Base-by-base conservation (phyloP, 805 yeast genomes). In the Metschnikowia proteae region DNA sequence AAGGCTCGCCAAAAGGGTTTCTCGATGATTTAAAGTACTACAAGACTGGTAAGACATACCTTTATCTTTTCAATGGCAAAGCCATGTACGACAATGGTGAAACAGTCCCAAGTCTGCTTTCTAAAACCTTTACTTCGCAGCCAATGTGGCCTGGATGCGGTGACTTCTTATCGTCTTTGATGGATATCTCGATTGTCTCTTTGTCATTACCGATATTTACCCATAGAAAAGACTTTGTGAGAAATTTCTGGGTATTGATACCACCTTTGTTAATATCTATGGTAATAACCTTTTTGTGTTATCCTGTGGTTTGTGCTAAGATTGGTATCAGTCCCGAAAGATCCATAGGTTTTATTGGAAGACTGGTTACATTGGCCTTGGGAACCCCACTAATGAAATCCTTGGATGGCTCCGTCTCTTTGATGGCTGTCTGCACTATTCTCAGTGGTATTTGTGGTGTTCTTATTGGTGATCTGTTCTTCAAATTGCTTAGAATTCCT, bases 391-490 rank as follows among this genome's bases (percentile, higher is more conserved):
- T 86, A 53, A 81, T 85, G 9, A 66, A 66, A n/a, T 75, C 88
- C 0, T 66, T 87, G 32, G 83, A 76, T 8, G 96, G 94, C 0
- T 81, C 86, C 1, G 73, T 80, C 2, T 80, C 87, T 4, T 71
- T 87, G 41, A 86, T 84, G 82, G 88, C 94, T 0, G 88, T 84
- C 9, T 82, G 88, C 34, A 87, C 94, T 0, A 84, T 87, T 25
- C 67, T 87, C 48, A 80, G 88, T 26, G 96, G 95, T 1, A 83
- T 87, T 8, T 63, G 84, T 35, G 94, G 94, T 1, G 92, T 85
- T 0, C 64, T 87, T 35, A 68, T 81, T 29, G 86, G 85, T 5
- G 88, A 84, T 43, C 48, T 56, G 11, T 73, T 80, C 28, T 74
- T 78, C 50, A 64, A 78, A 47, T 58, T 82, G 8, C 60, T 85